A percentile compares a stretch with the other conserved stretches of the same genome.
Evolutionary conservation across 1,284 basidiomycete genomes (phyloP).

Genomic region (Entoloma clypeatum): DNA sequence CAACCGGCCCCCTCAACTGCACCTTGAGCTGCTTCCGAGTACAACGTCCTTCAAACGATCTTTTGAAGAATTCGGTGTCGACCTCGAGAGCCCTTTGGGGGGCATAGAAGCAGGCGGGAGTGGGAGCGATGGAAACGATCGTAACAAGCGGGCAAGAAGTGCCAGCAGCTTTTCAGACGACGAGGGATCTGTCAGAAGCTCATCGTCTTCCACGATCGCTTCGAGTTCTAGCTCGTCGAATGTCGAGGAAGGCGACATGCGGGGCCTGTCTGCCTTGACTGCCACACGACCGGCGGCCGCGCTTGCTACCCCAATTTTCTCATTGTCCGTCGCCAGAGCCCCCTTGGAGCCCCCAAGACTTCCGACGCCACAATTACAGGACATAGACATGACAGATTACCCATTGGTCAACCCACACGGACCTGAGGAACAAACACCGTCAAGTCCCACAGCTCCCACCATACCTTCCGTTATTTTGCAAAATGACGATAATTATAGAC

Average conservation of each 20-base stretch:
- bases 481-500: slow-evolving; percentile 37
- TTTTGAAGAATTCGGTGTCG: slow-evolving; percentile 53
- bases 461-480: slow-evolving; percentile 12
- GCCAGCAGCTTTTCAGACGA: slow-evolving; percentile 36
- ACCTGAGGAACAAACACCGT: slow-evolving; percentile 17
- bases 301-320: slow-evolving; percentile 15
- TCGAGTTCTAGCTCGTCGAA: slow-evolving; percentile 24
- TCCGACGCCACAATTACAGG: slow-evolving; percentile 41
- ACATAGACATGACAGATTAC: slow-evolving; percentile 47
- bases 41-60: slow-evolving; percentile 53
- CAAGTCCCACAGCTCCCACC: slow-evolving; percentile 11
- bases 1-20: slow-evolving; percentile 41
- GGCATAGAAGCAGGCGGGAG: slow-evolving; percentile 23
- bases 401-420: slow-evolving; percentile 23
- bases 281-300: slow-evolving; percentile 20
- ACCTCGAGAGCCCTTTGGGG: slow-evolving; percentile 41
- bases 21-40: slow-evolving; percentile 39
- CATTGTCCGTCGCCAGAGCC: slow-evolving; percentile 14
- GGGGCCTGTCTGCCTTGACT: slow-evolving; percentile 16
- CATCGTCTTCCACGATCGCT: slow-evolving; percentile 26
- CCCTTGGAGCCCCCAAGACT: slow-evolving; percentile 33
- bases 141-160: slow-evolving; percentile 45
- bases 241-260: slow-evolving; percentile 2
- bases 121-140: slow-evolving; percentile 35
- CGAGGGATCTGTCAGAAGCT: slow-evolving; percentile 24